phyloP scores from a whole-genome alignment of 352 stramenopile genomes.

The Globisporangium canariense region DNA sequence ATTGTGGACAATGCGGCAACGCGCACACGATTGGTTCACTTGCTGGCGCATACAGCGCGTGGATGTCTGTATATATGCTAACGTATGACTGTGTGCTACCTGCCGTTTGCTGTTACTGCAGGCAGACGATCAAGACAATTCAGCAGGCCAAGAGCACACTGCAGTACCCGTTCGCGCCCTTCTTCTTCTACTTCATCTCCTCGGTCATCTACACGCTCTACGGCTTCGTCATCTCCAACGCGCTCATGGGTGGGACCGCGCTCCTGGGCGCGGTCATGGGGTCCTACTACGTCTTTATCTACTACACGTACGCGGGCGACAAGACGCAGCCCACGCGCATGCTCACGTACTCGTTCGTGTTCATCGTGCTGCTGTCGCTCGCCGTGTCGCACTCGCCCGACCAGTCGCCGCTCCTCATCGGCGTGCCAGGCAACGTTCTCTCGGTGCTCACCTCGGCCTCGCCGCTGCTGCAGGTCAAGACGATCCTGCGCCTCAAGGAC shows the following conservation, averaged over 20 bases:
- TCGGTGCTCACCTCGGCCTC: slow-evolving; percentile 68
- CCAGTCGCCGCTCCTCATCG: slow-evolving; percentile 61
- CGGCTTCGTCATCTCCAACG: slow-evolving; percentile 55
- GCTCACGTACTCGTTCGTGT: slow-evolving; percentile 41
- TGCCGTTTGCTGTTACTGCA: slow-evolving; percentile 12
- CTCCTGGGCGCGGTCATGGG: slow-evolving; percentile 53
- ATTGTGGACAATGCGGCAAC: too few relatives aligned
- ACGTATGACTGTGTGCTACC: not conserved
- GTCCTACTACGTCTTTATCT: slow-evolving; percentile 69
- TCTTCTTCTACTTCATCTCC: slow-evolving; percentile 85
- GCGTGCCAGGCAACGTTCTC: slow-evolving; percentile 69
- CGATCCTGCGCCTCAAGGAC: slow-evolving; percentile 57
- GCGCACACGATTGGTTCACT: not conserved
- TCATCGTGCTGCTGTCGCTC: slow-evolving; percentile 48
- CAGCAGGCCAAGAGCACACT: slow-evolving; percentile 61
- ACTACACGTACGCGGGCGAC: slow-evolving; percentile 53
- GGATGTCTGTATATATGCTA: not conserved
- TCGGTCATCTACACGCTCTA: slow-evolving; percentile 84
- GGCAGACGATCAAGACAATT: slow-evolving; percentile 64
- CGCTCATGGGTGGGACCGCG: slow-evolving; percentile 55
- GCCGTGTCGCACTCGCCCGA: slow-evolving; percentile 43
- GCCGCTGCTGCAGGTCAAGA: slow-evolving; percentile 65
- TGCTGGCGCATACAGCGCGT: too few relatives aligned
- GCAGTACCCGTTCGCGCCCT: slow-evolving; percentile 75
- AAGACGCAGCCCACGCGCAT: slow-evolving; percentile 37